These are phyloP conservation scores for Xylaria sp. DNA, from an alignment of 2,329 filamentous ascomycete species.

Conservation along the genomic window DNA sequence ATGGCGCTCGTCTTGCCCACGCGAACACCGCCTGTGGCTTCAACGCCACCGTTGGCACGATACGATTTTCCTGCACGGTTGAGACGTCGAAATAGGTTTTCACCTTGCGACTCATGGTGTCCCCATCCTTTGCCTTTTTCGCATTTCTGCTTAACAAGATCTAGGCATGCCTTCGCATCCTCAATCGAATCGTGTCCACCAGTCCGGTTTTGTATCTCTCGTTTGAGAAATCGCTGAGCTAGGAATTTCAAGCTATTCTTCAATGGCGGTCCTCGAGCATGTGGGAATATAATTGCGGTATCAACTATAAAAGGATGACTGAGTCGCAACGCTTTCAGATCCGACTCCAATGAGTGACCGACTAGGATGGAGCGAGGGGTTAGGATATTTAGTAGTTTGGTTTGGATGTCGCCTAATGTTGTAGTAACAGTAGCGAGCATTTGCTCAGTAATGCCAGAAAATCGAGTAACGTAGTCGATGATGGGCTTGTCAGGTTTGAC, in stretches of 20 bases:
- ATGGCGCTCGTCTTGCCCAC: slow-evolving; percentile 75
- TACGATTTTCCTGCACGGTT: slow-evolving; percentile 70
- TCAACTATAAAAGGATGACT: slow-evolving; percentile 95
- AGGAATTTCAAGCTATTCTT: slow-evolving; percentile 94
- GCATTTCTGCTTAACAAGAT: slow-evolving; percentile 94
- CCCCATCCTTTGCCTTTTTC: slow-evolving; percentile 92
- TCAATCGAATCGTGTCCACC: slow-evolving; percentile 90
- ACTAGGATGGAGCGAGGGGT: slow-evolving; percentile 78
- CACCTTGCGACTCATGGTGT: slow-evolving; percentile 78
- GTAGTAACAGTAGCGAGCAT: slow-evolving; percentile 88
- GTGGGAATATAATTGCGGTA: slow-evolving; percentile 88
- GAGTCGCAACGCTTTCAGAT: slow-evolving; percentile 84
- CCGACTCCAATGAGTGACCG: slow-evolving; percentile 84
- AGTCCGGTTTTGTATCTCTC: slow-evolving; percentile 85
- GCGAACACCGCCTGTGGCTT: slow-evolving; percentile 65
- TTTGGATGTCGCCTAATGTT: slow-evolving; percentile 83
- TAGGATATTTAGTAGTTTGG: slow-evolving; percentile 76
- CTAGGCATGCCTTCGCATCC: slow-evolving; percentile 89
- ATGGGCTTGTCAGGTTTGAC: slow-evolving; percentile 92
- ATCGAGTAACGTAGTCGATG: slow-evolving; percentile 89
- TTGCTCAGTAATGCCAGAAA: slow-evolving; percentile 89
- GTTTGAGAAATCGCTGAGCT: slow-evolving; percentile 82
- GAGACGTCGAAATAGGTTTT: slow-evolving; percentile 90
- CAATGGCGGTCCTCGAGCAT: slow-evolving; percentile 86
- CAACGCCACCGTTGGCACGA: slow-evolving; percentile 67